Conservation (phyloP, 208 protist genomes). For the Trypanosomatidae sp. region DNA sequence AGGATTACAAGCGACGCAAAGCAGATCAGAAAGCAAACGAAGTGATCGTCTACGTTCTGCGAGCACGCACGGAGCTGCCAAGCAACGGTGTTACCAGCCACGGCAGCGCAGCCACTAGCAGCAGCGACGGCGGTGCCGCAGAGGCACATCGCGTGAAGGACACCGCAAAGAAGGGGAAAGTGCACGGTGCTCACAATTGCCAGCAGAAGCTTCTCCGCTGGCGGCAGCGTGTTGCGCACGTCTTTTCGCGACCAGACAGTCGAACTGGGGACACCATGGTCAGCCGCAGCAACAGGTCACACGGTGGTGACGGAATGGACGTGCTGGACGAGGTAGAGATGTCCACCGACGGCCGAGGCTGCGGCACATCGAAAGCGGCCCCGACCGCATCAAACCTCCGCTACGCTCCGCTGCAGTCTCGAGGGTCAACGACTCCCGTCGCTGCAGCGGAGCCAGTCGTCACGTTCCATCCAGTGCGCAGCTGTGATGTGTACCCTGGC, state of each 20-base stretch:
- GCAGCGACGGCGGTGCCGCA: background rate
- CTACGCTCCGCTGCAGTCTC: background rate
- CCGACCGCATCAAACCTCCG: background rate
- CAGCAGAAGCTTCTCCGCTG: background rate
- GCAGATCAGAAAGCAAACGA: slow-evolving; percentile 66
- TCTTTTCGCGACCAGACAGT: background rate
- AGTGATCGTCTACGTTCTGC: slow-evolving; percentile 46
- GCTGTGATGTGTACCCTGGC: slow-evolving; percentile 75
- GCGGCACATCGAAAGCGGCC: background rate
- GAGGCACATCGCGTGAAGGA: background rate
- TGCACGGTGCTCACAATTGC: background rate
- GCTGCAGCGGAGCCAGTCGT: slow-evolving; percentile 5
- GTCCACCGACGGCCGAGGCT: background rate
- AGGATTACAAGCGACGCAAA: slow-evolving; percentile 74
- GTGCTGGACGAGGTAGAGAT: background rate
- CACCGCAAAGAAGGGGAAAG: background rate
- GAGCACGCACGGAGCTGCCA: slow-evolving; percentile 5
- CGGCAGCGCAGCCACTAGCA: background rate
- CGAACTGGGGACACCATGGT: background rate
- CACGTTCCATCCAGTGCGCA: slow-evolving; percentile 43
- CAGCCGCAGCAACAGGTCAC: background rate
- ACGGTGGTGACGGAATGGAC: background rate
- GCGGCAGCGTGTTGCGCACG: background rate
- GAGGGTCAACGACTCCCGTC: background rate
- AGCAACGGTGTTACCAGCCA: background rate